Evolutionary conservation across 129 eudicot genomes (phyloP), one percentile per base, ranked within the genome.

Genomic region (Saussurea involucrata): DNA sequence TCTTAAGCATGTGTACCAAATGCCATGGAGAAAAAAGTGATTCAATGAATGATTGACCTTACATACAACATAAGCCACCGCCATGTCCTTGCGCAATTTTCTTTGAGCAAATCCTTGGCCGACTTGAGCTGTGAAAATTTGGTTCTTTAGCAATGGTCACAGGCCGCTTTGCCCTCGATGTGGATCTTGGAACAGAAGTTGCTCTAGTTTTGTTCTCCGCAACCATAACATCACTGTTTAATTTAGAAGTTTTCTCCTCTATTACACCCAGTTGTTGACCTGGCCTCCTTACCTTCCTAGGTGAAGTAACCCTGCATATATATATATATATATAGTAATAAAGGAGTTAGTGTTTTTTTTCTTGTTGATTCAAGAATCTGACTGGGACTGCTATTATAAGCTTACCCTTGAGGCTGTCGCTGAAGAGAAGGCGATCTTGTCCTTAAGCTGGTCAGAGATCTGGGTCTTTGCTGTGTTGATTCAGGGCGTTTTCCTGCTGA

Each of bases 71-170:
- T 17, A 46, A 67, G 37, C 21, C 28, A 20, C 63, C 13, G 2
- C 68, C 61, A 53, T 4, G 61, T n/a, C 61, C 37, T 87, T 60
- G 85, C 37, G 73, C 75, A 13, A 65, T 15, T 11, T 80, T 86
- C 74, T 55, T 81, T 46, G 81, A 75, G 82, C 92, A 86, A 72
- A 75, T 58, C 69, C 80, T 74, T 27, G 92, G 92, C 49, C 67
- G 29, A 83, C 76, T 88, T 42, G 81, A 70, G 70, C 75, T 88
- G 71, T 86, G 93, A 73, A 91, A 88, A 36, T 87, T 85, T 36
- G 94, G 91, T 66, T 86, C 84, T 81, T 76, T 87, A 31, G 88
- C 77, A 66, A 84, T 61, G 3, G 97, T 91, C 24, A 84, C 12
- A 11, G 88, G 81, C 66, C 70, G 78, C 55, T 77, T 90, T 84